Conservation (phyloP, 1,284 basidiomycete species). For the Austroboletus niveus region DNA sequence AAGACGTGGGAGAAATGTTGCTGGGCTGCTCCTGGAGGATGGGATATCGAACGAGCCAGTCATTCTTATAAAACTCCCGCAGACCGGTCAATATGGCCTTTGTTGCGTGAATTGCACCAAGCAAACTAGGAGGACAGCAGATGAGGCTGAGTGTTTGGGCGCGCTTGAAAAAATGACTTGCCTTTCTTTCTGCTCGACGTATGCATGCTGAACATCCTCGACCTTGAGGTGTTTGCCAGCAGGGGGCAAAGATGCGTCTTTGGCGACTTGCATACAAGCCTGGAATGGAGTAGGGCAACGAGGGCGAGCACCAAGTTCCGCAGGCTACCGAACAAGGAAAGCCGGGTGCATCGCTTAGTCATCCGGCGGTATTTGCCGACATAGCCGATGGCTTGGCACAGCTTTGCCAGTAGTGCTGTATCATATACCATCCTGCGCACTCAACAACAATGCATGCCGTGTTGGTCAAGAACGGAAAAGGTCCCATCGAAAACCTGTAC, state of each 20-base stretch:
- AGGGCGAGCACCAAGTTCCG: conserved; percentile 9
- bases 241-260: conserved; percentile 11
- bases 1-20: conserved; percentile 26
- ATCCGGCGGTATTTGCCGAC: conserved; percentile 1
- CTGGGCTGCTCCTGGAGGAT: conserved; percentile 42
- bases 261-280: conserved; percentile 14
- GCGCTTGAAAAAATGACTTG: conserved; percentile 32
- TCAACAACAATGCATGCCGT: conserved; percentile 73
- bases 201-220: conserved; percentile 72
- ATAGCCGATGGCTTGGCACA: neutral
- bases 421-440: neutral
- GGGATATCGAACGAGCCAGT: conserved; percentile 89
- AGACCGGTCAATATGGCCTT: conserved; percentile 71
- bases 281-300: neutral
- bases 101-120: conserved; percentile 73
- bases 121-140: conserved; percentile 49
- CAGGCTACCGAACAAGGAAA: neutral
- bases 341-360: conserved; percentile 17
- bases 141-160: conserved; percentile 2
- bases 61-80: conserved; percentile 78
- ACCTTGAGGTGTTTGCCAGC: conserved; percentile 46
- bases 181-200: conserved; percentile 70
- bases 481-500: conserved; percentile 77
- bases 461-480: conserved; percentile 77
- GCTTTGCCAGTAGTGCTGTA: too few relatives aligned